These are phyloP conservation scores for Lagenidium giganteum DNA, from an alignment of 352 stramenopile species.

Conservation along the genomic window DNA sequence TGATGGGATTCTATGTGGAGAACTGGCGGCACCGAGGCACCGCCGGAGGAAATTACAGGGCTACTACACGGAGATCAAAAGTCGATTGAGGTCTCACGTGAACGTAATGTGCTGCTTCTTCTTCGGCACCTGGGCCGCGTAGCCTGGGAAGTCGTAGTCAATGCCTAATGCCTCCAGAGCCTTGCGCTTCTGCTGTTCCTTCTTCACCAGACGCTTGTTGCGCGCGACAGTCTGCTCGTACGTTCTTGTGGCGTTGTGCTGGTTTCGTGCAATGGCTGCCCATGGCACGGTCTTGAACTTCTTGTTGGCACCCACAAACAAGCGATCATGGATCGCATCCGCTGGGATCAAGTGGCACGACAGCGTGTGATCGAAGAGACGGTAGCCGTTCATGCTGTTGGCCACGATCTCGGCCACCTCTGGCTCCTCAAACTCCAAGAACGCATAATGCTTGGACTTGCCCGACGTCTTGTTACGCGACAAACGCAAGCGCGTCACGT, in stretches of 20 bases:
- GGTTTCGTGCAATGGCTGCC: slow-evolving; percentile 63
- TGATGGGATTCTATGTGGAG: too few relatives aligned
- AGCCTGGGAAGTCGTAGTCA: slow-evolving; percentile 82
- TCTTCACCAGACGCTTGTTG: slow-evolving; percentile 69
- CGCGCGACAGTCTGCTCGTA: slow-evolving; percentile 65
- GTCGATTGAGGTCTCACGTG: too few relatives aligned
- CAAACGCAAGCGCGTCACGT: slow-evolving; percentile 87
- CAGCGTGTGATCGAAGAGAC: slow-evolving; percentile 91
- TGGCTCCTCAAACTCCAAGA: slow-evolving; percentile 93
- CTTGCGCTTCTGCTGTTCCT: slow-evolving; percentile 77
- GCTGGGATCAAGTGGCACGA: slow-evolving; percentile 89
- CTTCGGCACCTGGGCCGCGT: slow-evolving; percentile 49
- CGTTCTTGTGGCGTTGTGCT: slow-evolving; percentile 74
- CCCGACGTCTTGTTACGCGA: slow-evolving; percentile 94
- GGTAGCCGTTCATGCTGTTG: slow-evolving; percentile 94
- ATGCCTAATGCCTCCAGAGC: slow-evolving; percentile 73
- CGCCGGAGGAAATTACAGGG: too few relatives aligned
- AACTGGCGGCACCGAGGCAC: too few relatives aligned
- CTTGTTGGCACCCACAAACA: slow-evolving; percentile 87
- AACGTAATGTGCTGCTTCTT: slow-evolving; percentile 82
- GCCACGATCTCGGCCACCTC: slow-evolving; percentile 93
- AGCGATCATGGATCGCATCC: slow-evolving; percentile 83
- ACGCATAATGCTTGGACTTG: slow-evolving; percentile 94
- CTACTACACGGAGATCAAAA: too few relatives aligned
- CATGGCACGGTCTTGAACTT: slow-evolving; percentile 71